Conservation (phyloP, 768 basidiomycete genomes). For the Leccinum aurantiacum region DNA sequence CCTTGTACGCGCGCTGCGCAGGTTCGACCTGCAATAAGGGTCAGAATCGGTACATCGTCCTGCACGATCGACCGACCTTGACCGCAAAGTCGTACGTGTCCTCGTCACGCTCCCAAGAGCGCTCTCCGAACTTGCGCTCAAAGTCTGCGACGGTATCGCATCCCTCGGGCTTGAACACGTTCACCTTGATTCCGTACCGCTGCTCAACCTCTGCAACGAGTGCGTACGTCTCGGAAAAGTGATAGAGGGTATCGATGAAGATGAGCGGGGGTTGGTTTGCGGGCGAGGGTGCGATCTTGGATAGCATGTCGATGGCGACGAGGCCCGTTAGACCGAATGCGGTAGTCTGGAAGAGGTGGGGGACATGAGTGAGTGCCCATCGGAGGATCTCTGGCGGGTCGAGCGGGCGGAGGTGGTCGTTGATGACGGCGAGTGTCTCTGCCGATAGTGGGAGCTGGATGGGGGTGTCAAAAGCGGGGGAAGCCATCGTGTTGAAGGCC, state of each 20-base stretch:
- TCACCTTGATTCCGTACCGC: constrained; percentile 67
- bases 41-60: background rate
- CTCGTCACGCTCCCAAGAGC: constrained; percentile 88
- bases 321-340: constrained; percentile 96
- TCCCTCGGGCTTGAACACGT: constrained; percentile 76
- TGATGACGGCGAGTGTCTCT: constrained; percentile 65
- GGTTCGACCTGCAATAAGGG: constrained; percentile 74
- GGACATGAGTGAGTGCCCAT: constrained; percentile 83
- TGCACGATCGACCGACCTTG: constrained; percentile 56
- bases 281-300: constrained; percentile 61
- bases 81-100: constrained; percentile 86
- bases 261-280: constrained; percentile 74
- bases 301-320: constrained; percentile 92
- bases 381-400: constrained; percentile 80
- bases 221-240: constrained; percentile 91
- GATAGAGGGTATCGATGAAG: constrained; percentile 96
- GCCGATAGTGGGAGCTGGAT: constrained; percentile 38
- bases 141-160: constrained; percentile 72
- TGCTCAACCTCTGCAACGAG: constrained; percentile 80
- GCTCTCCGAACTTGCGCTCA: constrained; percentile 73
- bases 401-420: constrained; percentile 67
- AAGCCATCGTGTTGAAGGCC: constrained; percentile 7
- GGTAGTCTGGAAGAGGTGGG: constrained; percentile 87
- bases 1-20: constrained; percentile 81
- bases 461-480: constrained; percentile 33